Conservation (phyloP, 2,329 filamentous ascomycete species). For the Graphilbum fragrans region DNA sequence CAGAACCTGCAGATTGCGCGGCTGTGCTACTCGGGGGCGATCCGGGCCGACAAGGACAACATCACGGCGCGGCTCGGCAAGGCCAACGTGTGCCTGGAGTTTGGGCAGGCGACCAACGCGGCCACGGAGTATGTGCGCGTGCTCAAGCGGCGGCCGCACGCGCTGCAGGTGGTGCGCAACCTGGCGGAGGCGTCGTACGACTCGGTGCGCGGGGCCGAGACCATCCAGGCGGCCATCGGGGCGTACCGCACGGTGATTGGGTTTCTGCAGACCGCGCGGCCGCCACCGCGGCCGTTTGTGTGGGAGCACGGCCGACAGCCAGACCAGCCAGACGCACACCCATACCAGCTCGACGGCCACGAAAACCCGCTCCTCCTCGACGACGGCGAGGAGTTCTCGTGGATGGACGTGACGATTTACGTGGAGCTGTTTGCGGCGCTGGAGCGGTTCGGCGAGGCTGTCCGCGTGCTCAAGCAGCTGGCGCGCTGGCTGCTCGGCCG, state of each 20-base stretch:
- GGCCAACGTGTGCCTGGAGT: slow-evolving; percentile 43
- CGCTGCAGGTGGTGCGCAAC: slow-evolving; percentile 42
- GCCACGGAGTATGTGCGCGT: slow-evolving; percentile 44
- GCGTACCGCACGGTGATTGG: slow-evolving; percentile 37
- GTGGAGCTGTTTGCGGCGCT: slow-evolving; percentile 64
- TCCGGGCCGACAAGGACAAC: slow-evolving; percentile 44
- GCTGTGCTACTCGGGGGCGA: slow-evolving; percentile 46
- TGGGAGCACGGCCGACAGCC: background rate
- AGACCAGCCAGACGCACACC: background rate
- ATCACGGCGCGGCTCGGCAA: slow-evolving; percentile 47
- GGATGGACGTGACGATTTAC: slow-evolving; percentile 80
- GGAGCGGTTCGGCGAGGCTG: slow-evolving; percentile 50
- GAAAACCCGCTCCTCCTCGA: slow-evolving; percentile 9
- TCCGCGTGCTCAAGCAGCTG: slow-evolving; percentile 57
- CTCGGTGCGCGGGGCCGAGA: slow-evolving; percentile 29
- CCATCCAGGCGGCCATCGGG: slow-evolving; percentile 27
- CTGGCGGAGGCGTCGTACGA: slow-evolving; percentile 46
- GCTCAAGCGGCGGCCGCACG: slow-evolving; percentile 36
- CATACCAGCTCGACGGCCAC: too few relatives aligned
- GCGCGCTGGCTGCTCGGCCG: slow-evolving; percentile 77
- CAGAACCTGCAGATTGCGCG: slow-evolving; percentile 40
- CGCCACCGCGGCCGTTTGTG: slow-evolving; percentile 11
- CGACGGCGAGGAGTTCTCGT: slow-evolving; percentile 35
- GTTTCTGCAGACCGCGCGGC: slow-evolving; percentile 19
- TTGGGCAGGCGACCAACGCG: slow-evolving; percentile 40